A percentile compares a stretch with the other conserved stretches of the same genome.
Evolutionary conservation across 257 asterid genomes (phyloP).

Genomic region (Fraxinus excelsior): DNA sequence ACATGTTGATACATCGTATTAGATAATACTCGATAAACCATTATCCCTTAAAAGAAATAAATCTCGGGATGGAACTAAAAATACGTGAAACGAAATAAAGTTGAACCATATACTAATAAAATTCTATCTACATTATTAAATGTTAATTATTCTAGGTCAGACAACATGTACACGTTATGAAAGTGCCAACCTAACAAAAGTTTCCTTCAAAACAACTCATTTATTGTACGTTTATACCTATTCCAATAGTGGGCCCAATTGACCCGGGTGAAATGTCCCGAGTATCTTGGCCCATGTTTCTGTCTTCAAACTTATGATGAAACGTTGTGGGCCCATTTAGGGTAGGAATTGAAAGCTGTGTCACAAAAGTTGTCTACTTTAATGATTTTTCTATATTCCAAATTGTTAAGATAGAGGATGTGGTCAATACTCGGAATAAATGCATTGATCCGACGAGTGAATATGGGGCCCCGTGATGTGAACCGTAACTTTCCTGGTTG

Average conservation of each 20-base stretch:
- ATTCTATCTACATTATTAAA: background rate
- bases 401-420: slow-evolving; percentile 18
- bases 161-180: slow-evolving; percentile 33
- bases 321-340: slow-evolving; percentile 32
- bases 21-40: too few relatives aligned
- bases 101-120: background rate
- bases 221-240: slow-evolving; percentile 25
- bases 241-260: slow-evolving; percentile 37
- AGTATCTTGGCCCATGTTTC: slow-evolving; percentile 46
- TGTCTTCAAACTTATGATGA: slow-evolving; percentile 27
- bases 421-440: slow-evolving; percentile 34
- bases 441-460: slow-evolving; percentile 27
- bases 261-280: slow-evolving; percentile 48
- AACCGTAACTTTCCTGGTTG: slow-evolving; percentile 19
- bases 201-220: slow-evolving; percentile 17
- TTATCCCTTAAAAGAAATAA: too few relatives aligned
- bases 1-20: too few relatives aligned
- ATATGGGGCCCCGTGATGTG: slow-evolving; percentile 21
- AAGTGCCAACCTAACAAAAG: slow-evolving; percentile 34
- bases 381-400: slow-evolving; percentile 39
- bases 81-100: too few relatives aligned
- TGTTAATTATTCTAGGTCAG: background rate
- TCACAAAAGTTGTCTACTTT: slow-evolving; percentile 42
- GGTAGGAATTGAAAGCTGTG: slow-evolving; percentile 8
- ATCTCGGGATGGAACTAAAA: too few relatives aligned